Conservation (phyloP, 192 early-diverging fungal species). For the Linnemannia zychae region DNA sequence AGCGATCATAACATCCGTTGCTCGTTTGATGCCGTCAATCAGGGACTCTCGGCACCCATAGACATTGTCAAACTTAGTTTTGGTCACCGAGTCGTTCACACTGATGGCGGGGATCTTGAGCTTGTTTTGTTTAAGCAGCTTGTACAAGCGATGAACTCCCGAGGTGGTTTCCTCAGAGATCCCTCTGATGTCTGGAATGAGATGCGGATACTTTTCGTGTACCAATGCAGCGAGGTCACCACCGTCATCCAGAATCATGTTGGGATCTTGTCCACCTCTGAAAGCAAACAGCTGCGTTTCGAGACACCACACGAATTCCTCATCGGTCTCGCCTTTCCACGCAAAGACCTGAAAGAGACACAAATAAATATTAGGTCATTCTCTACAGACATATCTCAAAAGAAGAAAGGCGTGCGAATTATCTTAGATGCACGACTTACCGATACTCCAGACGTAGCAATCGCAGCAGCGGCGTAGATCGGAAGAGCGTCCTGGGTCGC, state of each 20-base stretch:
- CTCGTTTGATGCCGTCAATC: slow-evolving; percentile 99
- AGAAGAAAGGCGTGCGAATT: no score
- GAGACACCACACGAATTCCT: slow-evolving; percentile 99
- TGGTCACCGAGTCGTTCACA: slow-evolving; percentile 99
- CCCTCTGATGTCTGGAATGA: slow-evolving; percentile 89
- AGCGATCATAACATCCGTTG: slow-evolving; percentile 99
- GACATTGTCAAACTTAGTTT: slow-evolving; percentile 99
- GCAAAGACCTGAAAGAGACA: slow-evolving; percentile 75
- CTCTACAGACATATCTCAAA: no score
- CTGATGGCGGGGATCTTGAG: slow-evolving; percentile 99
- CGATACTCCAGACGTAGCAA: slow-evolving; percentile 94
- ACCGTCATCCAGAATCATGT: slow-evolving; percentile 99
- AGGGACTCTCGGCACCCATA: slow-evolving; percentile 99
- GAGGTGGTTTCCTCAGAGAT: slow-evolving; percentile 99
- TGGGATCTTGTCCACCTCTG: slow-evolving; percentile 93
- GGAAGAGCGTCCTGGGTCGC: slow-evolving; percentile 99
- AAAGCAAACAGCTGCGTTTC: slow-evolving; percentile 93
- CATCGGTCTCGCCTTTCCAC: slow-evolving; percentile 99
- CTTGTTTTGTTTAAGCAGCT: slow-evolving; percentile 96
- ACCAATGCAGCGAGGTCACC: slow-evolving; percentile 97
- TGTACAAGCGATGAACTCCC: slow-evolving; percentile 99
- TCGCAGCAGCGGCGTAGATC: slow-evolving; percentile 98
- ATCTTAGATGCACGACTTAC: no score
- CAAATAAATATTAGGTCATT: no score
- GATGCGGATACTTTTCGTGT: slow-evolving; percentile 95